Evolutionary conservation across 192 early-diverging fungal genomes (phyloP), one percentile per base, ranked within the genome.

Genomic region (Gryganskiella cystojenkinii): DNA sequence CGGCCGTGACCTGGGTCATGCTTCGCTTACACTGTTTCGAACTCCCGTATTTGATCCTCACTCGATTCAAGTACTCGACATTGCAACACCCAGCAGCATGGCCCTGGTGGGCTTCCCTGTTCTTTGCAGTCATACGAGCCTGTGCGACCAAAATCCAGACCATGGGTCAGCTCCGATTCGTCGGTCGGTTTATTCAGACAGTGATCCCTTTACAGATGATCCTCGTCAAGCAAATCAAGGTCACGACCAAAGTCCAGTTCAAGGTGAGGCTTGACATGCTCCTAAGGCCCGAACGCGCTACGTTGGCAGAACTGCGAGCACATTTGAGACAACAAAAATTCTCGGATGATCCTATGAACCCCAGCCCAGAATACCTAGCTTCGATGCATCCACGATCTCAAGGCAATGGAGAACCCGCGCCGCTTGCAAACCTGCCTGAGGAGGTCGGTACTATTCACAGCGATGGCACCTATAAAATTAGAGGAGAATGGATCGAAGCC

Each of bases 1-100:
- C 45, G 7, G 30, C 37, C 10, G n/a, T 40, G 10, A 11, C 42
- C n/a, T 72, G 70, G 70, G 20, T 56, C 25, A 5, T 73, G 40
- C 7, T 73, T 42, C 55, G 71, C 13, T 31, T 66, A 5, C 63
- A 61, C 47, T 66, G 24, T 24, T 27, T 73, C 28, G 71, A 73
- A 11, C 43, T 73, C 3, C 71, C 71, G 1, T 66, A 65, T 30
- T 50, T 59, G 4, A 27, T 73, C 17, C 27, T 73, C 6, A 73
- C 63, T 7, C n/a, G 56, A 14, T 73, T 73, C 63, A 56, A 43
- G 24, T 30, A 61, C 15, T 66, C 71, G 3, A 51, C 71, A 19
- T 60, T 54, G 15, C 56, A 73, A 44, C 61, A 72, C 44, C 61
- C 61, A 13, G 46, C 20, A 2, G 55, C 45, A 17, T 64, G 61